Base-by-base conservation (phyloP, 495 filamentous ascomycete genomes). In the Chaetomium fimeti region DNA sequence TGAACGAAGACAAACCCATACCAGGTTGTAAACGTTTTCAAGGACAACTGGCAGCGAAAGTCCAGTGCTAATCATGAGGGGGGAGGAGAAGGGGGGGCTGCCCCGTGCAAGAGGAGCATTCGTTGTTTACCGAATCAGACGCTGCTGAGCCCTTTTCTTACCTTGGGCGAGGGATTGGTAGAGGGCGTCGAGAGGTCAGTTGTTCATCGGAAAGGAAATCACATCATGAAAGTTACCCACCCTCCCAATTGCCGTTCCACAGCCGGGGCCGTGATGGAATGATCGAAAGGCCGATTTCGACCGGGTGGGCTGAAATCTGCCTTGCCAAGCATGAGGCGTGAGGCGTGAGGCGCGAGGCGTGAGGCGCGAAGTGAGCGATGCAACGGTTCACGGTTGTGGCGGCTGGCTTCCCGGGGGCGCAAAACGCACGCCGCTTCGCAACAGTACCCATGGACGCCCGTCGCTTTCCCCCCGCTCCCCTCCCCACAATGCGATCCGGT, bases 291-390 rank as follows among this genome's bases (percentile, higher is more conserved):
- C n/a, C 58, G 43, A 49, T 1, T 49, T 22, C n/a, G 20, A 0
- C 5, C 45, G 20, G 45, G n/a, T 20, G 54, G 47, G 42, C 16
- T n/a, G 25, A 45, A 59, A 49, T 69, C 60, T 70, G 65, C 65
- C 62, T 65, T 67, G 68, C 68, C 68, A 70, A 69, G 67, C 5
- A 12, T 45, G 29, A 36, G 48, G 57, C 28, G 42, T n/a, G n/a
- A 13, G 24, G 54, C 56, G 40, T 20, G 22, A 36, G 54, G 52
- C 38, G 42, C 15, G n/a, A 12, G 24, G 45, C 43, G 43, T 47
- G 43, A 36, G 54, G 56, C 36, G 49, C n/a, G 16, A 16, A 15
- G 53, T 40, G 38, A 12, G 22, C 32, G 24, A 66, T 70, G 66
- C 29, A 61, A 64, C 61, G 20, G 20, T 57, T 47, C 49, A 63